A percentile compares a stretch with the other conserved stretches of the same genome.
phyloP scores from a whole-genome alignment of 1,284 basidiomycete species.

The Xerocomus nothofagi region DNA sequence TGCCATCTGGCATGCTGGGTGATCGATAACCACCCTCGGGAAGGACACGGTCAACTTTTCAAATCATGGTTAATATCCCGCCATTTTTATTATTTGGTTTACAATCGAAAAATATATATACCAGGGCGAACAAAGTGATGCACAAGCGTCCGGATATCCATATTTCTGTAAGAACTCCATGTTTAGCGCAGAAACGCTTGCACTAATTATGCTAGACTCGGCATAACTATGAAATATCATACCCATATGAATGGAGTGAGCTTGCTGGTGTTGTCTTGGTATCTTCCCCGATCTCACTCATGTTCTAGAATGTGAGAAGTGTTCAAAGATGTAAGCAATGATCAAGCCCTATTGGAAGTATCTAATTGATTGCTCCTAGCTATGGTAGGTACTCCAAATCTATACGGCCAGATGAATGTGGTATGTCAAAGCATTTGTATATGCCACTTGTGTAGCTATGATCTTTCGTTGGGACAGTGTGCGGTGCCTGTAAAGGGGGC shows the following conservation, averaged over 20 bases:
- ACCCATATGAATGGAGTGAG: constrained; percentile 79
- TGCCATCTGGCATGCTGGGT: constrained; percentile 86
- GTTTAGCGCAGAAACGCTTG: neutral
- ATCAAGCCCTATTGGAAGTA: neutral
- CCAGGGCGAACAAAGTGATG: constrained; percentile 68
- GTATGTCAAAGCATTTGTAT: constrained; percentile 39
- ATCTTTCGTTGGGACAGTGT: constrained; percentile 35
- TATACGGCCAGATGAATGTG: constrained; percentile 65
- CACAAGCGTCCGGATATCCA: constrained; percentile 60
- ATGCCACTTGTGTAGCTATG: neutral
- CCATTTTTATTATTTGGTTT: neutral
- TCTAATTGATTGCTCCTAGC: constrained; percentile 38
- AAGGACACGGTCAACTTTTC: constrained; percentile 69
- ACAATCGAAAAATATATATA: neutral
- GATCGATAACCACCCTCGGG: constrained; percentile 63
- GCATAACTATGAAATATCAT: constrained; percentile 75
- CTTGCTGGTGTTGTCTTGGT: constrained; percentile 5
- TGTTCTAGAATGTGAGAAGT: constrained; percentile 59
- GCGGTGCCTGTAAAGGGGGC: constrained; percentile 53
- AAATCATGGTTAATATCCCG: constrained; percentile 58
- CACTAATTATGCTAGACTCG: constrained; percentile 48
- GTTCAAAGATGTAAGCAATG: constrained; percentile 61
- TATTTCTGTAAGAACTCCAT: constrained; percentile 57
- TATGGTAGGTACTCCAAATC: constrained; percentile 80
- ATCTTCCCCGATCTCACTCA: neutral